Evolutionary conservation across 148 eudicot genomes (phyloP).

Genomic region (Spergularia marina): DNA sequence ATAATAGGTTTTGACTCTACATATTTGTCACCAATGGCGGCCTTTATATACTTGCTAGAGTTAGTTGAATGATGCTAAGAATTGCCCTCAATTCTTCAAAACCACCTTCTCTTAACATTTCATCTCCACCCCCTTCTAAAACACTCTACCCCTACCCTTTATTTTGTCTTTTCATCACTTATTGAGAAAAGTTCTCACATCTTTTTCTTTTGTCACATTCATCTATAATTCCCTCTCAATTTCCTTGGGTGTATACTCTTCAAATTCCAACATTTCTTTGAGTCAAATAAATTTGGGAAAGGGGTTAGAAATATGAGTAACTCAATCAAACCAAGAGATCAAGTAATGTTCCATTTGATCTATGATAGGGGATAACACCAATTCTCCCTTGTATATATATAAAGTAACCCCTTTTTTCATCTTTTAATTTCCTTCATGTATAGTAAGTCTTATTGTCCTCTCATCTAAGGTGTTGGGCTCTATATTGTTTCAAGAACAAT

Average conservation of each 20-base stretch:
- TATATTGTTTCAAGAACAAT: neutral
- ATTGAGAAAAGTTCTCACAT: neutral
- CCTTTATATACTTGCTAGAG: constrained; percentile 14
- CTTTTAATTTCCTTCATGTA: neutral
- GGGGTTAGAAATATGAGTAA: constrained; percentile 12
- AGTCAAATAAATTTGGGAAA: neutral
- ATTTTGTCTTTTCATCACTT: constrained; percentile 13
- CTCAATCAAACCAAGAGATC: constrained; percentile 10
- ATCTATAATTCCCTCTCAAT: neutral
- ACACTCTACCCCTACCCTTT: neutral
- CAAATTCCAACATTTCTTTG: constrained; percentile 4
- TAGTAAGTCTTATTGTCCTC: neutral
- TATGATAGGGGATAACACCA: neutral
- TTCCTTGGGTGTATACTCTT: neutral
- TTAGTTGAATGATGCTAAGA: constrained; percentile 8
- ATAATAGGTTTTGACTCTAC: neutral
- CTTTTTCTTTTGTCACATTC: neutral
- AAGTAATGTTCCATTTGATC: constrained; percentile 8
- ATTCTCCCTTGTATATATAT: neutral
- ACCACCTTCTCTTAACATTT: neutral
- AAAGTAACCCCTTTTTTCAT: neutral
- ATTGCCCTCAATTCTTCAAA: neutral
- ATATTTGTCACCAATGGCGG: constrained; percentile 2
- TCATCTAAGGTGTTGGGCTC: neutral
- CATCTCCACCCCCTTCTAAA: neutral